Conservation (phyloP, 352 stramenopile species). For the Phytophthora niederhauseri region DNA sequence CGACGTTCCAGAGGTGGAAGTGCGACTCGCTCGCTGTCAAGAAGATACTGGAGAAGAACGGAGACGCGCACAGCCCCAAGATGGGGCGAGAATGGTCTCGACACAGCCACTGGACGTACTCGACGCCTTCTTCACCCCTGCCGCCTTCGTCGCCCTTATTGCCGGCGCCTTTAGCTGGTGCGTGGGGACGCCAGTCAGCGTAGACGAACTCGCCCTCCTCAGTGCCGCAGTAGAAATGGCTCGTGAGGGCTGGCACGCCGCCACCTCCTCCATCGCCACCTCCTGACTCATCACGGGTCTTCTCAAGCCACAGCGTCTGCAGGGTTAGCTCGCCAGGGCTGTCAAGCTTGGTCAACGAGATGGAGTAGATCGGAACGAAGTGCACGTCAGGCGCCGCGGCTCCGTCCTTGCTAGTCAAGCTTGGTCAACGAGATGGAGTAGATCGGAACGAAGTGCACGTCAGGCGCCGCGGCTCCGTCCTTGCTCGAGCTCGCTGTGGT, state of each 20-base stretch:
- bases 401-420: constrained; percentile 72
- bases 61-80: constrained; percentile 81
- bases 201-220: constrained; percentile 93
- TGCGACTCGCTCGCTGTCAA: constrained; percentile 89
- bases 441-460: constrained; percentile 85
- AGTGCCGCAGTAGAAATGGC: constrained; percentile 81
- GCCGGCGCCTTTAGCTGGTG: constrained; percentile 35
- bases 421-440: constrained; percentile 85
- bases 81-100: constrained; percentile 89
- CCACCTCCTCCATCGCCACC: constrained; percentile 13
- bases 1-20: constrained; percentile 94
- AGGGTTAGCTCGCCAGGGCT: constrained; percentile 68
- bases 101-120: constrained; percentile 93
- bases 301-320: constrained; percentile 73
- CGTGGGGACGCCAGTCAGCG: constrained; percentile 87
- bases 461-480: constrained; percentile 53
- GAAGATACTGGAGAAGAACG: constrained; percentile 92
- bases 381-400: constrained; percentile 66
- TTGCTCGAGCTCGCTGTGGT: constrained; percentile 31
- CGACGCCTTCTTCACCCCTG: constrained; percentile 61
- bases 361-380: constrained; percentile 87
- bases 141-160: constrained; percentile 46
- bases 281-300: constrained; percentile 54
- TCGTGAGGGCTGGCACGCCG: constrained; percentile 40
- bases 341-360: constrained; percentile 79